Evolutionary conservation across 768 basidiomycete species (phyloP), one percentile per base, ranked within the genome.

Genomic region (Leccinellum albellum): DNA sequence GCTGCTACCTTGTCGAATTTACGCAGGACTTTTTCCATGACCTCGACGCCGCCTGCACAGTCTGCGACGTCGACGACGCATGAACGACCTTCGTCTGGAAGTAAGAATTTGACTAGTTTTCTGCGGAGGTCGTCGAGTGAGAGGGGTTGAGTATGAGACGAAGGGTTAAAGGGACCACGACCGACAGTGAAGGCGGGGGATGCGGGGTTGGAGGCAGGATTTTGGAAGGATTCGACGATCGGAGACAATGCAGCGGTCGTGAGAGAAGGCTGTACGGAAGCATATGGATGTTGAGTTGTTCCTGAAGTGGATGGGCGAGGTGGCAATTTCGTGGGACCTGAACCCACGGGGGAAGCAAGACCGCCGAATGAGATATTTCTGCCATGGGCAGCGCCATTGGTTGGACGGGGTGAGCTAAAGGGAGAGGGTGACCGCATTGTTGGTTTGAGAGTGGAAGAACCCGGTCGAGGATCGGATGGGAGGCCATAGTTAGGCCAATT

Each of bases 101-200:
- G 78, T 20, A 82, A 77, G 68, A 99, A 97, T 70, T 94, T 98
- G 66, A 99, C 87, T 21, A 91, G 75, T 70, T 91, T 93, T 55
- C 87, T 80, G 48, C 89, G 80, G 53, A 95, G 76, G 59, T 95
- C 91, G 49, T 94, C 90, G 17, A 91, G 73, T 0, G 87, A 85
- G 23, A 81, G 76, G 5, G 77, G 71, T 40, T 73, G 68, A 37
- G 66, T 71, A 50, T 80, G 76, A 6, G 79, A 75, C 0, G 66
- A 20, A 0, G 82, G 76, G 50, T 76, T 76, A 64, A 85, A 87
- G 0, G 86, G 82, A 32, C 85, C 86, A 21, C 81, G 79, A 0
- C 85, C 84, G 42, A 84, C 83, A 4, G 78, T 71, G 64, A 83
- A 87, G 0, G 81, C 66, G 24, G 82, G 81, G 1, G 81, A 83